Evolutionary conservation across 208 protist species (phyloP).

Genomic region (Leishmania guyanensis): DNA sequence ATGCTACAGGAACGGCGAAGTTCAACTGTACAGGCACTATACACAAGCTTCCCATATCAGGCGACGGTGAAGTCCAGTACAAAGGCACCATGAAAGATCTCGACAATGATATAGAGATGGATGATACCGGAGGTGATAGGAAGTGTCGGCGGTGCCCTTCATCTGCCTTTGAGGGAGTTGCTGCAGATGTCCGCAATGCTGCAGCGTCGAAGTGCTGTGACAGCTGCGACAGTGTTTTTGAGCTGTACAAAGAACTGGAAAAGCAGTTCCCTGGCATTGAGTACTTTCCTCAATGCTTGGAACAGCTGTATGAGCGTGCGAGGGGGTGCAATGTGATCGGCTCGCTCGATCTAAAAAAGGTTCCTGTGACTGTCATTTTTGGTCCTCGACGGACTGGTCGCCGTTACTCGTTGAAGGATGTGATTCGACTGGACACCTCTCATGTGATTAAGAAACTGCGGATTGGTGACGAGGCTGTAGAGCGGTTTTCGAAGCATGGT

Average conservation of each 20-base stretch:
- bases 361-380: constrained; percentile 79
- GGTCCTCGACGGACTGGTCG: constrained; percentile 40
- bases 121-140: constrained; percentile 9
- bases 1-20: constrained; percentile 50
- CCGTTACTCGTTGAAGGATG: constrained; percentile 40
- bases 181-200: not conserved
- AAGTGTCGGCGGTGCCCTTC: constrained; percentile 57
- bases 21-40: constrained; percentile 65
- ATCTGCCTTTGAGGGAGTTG: not conserved
- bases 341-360: constrained; percentile 76
- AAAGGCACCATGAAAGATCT: constrained; percentile 19
- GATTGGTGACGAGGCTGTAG: constrained; percentile 62
- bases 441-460: constrained; percentile 73
- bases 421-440: constrained; percentile 58
- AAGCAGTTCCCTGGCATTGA: constrained; percentile 29
- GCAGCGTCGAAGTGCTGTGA: constrained; percentile 52
- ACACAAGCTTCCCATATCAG: constrained; percentile 53
- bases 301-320: constrained; percentile 45
- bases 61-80: constrained; percentile 34
- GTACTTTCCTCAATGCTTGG: constrained; percentile 66
- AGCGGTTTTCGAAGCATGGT: constrained; percentile 61
- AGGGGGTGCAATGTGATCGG: constrained; percentile 84
- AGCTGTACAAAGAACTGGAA: constrained; percentile 29
- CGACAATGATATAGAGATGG: constrained; percentile 14
- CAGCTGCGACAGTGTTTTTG: constrained; percentile 63